Evolutionary conservation across 148 eudicot genomes (phyloP), one percentile per base, ranked within the genome.

Genomic region (Cornus florida): DNA sequence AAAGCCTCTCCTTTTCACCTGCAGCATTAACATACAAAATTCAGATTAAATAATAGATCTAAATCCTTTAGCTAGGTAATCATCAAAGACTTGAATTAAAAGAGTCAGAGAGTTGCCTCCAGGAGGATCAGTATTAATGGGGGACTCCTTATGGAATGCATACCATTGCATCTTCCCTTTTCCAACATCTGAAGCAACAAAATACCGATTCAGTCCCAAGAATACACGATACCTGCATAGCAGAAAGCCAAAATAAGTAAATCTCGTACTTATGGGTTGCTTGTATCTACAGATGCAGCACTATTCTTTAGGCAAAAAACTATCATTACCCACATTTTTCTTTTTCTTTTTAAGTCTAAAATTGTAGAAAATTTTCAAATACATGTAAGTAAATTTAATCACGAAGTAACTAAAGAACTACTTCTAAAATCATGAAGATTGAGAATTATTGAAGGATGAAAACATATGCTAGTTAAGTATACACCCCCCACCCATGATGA

Each of bases 101-200:
- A 10, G 19, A 41, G 38, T 14, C 64, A 67, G 65, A 67, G 16
- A 59, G 0, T 67, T 77, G 71, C 86, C 80, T 67, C 19, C 64
- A 0, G 65, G 53, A n/a, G 77, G 56, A 65, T 70, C 80, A 48
- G 16, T 69, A 53, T n/a, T 38, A 62, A 69, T 71, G 38, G 76
- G 78, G 48, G 81, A 46, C 65, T 35, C 38, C 38, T 73, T 84
- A 13, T 53, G 78, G 73, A 84, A 84, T 23, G 86, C 86, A 66
- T 84, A 84, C 86, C 86, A 84, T 53, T 84, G 83, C 83, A 84
- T 80, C 32, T 73, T 80, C 59, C 83, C 83, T 10, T 41, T 50
- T n/a, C 86, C 86, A 28, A 84, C 76, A 48, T 84, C 83, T 68
- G 73, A 77, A 39, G 81, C 74, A 77, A 84, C 86, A 69, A 80